Conservation (phyloP, 148 eudicot genomes). For the Rhododendron ovatum region DNA sequence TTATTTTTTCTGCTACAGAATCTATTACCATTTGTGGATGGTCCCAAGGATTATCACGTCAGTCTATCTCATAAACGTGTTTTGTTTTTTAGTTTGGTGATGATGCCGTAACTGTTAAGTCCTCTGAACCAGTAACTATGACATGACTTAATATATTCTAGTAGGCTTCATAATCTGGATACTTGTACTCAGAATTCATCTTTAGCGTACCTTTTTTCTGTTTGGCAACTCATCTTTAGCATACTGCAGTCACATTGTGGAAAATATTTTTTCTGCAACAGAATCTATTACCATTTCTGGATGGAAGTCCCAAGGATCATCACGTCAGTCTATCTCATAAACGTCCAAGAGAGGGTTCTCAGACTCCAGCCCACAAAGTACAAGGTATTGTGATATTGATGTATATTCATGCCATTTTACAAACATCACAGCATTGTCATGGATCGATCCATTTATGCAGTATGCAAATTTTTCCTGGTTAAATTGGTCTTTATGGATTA, state of each 20-base stretch:
- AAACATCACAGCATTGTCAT: background rate
- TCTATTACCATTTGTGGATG: conserved; percentile 77
- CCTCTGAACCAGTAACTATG: background rate
- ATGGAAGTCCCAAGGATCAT: conserved; percentile 66
- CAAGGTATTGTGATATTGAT: conserved; percentile 32
- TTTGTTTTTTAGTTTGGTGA: background rate
- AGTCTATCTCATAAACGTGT: conserved; percentile 65
- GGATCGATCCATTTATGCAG: background rate
- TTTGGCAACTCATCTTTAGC: background rate
- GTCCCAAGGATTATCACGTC: conserved; percentile 61
- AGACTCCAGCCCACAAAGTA: conserved; percentile 35
- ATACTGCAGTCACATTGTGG: background rate
- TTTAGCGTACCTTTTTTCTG: background rate
- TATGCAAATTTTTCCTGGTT: background rate
- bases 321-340: conserved; percentile 62
- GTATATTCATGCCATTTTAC: background rate
- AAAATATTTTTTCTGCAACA: conserved; percentile 20
- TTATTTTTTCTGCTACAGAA: conserved; percentile 41
- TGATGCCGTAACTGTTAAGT: background rate
- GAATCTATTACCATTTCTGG: conserved; percentile 88
- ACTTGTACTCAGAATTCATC: background rate
- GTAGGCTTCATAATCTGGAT: background rate
- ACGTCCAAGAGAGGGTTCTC: conserved; percentile 72
- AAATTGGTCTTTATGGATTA: background rate
- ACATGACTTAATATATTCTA: background rate